These are phyloP conservation scores for Thuja plicata DNA, from an alignment of 83 land plant genomes.

Conservation along the genomic window DNA sequence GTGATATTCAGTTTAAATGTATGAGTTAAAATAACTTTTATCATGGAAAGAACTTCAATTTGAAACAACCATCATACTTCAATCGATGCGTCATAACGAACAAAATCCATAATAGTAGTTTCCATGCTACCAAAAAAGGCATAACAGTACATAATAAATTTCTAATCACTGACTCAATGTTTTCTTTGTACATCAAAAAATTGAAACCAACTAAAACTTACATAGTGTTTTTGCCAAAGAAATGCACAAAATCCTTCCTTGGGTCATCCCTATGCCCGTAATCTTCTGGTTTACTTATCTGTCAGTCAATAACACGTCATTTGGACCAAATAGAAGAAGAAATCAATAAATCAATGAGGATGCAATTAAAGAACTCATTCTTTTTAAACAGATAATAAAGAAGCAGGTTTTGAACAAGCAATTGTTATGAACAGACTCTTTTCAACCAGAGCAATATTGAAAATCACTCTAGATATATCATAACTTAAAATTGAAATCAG, in stretches of 20 bases:
- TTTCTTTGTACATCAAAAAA: background rate
- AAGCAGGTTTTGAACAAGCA: background rate
- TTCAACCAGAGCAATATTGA: background rate
- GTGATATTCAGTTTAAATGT: background rate
- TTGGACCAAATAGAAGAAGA: background rate
- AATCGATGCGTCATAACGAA: background rate
- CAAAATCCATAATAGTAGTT: background rate
- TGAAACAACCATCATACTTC: background rate
- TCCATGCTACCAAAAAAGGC: background rate
- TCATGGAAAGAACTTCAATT: background rate
- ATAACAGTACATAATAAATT: background rate
- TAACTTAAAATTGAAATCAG: too few species aligned
- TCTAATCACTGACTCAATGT: background rate
- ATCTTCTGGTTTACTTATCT: slow-evolving; percentile 76
- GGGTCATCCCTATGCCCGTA: slow-evolving; percentile 54
- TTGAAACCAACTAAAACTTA: slow-evolving; percentile 30
- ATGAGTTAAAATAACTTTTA: background rate
- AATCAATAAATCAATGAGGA: background rate
- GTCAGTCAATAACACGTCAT: slow-evolving; percentile 7
- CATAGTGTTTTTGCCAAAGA: slow-evolving; percentile 79
- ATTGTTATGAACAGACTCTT: background rate
- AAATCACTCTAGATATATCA: background rate
- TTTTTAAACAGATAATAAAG: background rate
- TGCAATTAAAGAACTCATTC: background rate
- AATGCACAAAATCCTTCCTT: slow-evolving; percentile 67